Conservation (phyloP, 1,284 basidiomycete genomes). For the Prillingera fragicola region DNA sequence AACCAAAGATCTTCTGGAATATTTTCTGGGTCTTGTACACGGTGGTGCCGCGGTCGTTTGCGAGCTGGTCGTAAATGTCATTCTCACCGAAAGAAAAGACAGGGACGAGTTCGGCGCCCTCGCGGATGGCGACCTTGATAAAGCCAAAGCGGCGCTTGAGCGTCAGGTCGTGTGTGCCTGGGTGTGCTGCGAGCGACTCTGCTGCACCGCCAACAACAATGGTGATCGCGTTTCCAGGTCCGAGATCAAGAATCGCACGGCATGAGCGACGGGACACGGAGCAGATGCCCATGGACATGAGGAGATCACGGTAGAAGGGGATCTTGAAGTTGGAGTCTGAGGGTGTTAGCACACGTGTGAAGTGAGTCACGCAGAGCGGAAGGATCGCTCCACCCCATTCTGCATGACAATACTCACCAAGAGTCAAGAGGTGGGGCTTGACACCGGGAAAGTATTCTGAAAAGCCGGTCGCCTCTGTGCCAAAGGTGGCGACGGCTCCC, state of each 20-base stretch:
- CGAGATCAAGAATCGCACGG: constrained; percentile 73
- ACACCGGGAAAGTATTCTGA: constrained; percentile 85
- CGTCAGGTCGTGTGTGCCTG: constrained; percentile 85
- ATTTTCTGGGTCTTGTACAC: constrained; percentile 79
- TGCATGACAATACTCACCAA: constrained; percentile 45
- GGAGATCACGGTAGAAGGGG: constrained; percentile 87
- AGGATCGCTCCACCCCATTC: not conserved
- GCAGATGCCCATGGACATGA: constrained; percentile 79
- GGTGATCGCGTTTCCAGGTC: constrained; percentile 67
- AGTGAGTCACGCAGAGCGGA: not conserved
- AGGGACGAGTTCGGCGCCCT: constrained; percentile 88
- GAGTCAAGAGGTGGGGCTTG: constrained; percentile 84
- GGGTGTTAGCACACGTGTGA: not conserved
- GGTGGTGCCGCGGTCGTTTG: constrained; percentile 87
- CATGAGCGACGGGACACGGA: constrained; percentile 88
- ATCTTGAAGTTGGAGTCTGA: constrained; percentile 75
- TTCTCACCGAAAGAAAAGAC: constrained; percentile 98
- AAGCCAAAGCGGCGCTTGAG: constrained; percentile 80
- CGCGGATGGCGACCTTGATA: constrained; percentile 91
- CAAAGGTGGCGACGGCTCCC: constrained; percentile 90
- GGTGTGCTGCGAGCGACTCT: constrained; percentile 86
- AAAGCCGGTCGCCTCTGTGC: constrained; percentile 92
- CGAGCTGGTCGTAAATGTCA: constrained; percentile 91
- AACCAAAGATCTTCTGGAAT: constrained; percentile 88
- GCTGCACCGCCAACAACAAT: constrained; percentile 97